Percentiles rank a stretch among this genome's conserved stretches.
Evolutionary conservation across 2,329 filamentous ascomycete species (phyloP).

Genomic region (Trichoderma cornu-damae): DNA sequence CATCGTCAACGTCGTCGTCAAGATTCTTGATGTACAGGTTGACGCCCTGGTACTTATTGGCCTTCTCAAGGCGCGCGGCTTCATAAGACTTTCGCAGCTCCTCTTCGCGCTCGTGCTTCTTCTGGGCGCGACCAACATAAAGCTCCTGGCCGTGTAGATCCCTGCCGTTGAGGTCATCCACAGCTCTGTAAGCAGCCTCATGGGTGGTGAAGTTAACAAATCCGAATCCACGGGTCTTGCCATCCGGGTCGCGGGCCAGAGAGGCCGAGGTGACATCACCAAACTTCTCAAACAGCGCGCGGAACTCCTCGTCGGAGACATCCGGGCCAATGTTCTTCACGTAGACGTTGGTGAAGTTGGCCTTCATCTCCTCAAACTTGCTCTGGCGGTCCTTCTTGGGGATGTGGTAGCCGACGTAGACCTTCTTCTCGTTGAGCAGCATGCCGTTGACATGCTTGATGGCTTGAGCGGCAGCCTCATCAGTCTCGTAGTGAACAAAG

Average conservation of each 20-base stretch:
- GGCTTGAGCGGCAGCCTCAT: constrained; percentile 90
- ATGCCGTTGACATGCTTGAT: constrained; percentile 99
- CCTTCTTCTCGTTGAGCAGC: constrained; percentile 99
- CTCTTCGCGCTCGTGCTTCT: constrained; percentile 99
- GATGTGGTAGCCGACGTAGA: constrained; percentile 98
- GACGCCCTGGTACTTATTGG: constrained; percentile 98
- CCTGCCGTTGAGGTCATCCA: constrained; percentile 85
- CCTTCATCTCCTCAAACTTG: constrained; percentile 99
- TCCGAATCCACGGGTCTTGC: constrained; percentile 91
- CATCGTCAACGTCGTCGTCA: constrained; percentile 93
- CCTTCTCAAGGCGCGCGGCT: constrained; percentile 94
- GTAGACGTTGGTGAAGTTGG: constrained; percentile 99
- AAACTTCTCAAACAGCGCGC: constrained; percentile 82
- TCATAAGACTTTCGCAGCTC: constrained; percentile 99
- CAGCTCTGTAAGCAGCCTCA: constrained; percentile 77
- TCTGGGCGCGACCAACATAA: constrained; percentile 97
- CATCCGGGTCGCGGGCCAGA: constrained; percentile 80
- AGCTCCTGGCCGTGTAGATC: constrained; percentile 93
- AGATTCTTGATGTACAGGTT: constrained; percentile 99
- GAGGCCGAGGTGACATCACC: constrained; percentile 95
- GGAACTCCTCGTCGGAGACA: constrained; percentile 89
- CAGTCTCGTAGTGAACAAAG: constrained; percentile 99
- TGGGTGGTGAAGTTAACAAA: constrained; percentile 96
- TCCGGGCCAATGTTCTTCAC: constrained; percentile 94
- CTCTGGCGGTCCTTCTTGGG: constrained; percentile 99